These are phyloP conservation scores for Punctularia strigosozonata DNA, from an alignment of 768 basidiomycete genomes.

Conservation along the genomic window DNA sequence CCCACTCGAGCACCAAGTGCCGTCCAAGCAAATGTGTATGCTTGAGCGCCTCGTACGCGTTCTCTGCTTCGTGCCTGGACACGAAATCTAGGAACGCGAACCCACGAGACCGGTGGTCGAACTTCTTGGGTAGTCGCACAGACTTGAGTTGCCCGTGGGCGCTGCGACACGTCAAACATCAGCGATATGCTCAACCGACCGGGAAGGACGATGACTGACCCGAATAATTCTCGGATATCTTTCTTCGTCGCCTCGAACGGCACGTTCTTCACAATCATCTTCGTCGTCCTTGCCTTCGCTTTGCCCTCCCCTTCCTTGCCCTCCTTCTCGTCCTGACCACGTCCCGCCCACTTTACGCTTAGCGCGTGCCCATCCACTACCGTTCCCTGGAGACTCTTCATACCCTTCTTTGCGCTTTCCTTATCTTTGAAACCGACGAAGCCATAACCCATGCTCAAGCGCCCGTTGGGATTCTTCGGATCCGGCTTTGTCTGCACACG, in stretches of 20 bases:
- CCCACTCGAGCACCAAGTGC: constrained; percentile 94
- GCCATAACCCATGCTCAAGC: constrained; percentile 91
- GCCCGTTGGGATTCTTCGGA: constrained; percentile 48
- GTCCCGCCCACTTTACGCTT: constrained; percentile 76
- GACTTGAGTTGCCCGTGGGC: constrained; percentile 91
- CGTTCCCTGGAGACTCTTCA: constrained; percentile 70
- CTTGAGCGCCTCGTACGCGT: constrained; percentile 72
- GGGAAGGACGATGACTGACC: constrained; percentile 38
- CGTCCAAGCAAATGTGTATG: constrained; percentile 95
- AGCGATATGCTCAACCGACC: neutral
- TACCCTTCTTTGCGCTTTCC: constrained; percentile 62
- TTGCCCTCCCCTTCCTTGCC: constrained; percentile 23
- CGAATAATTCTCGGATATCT: constrained; percentile 82
- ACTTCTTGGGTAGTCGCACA: constrained; percentile 84
- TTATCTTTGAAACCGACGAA: constrained; percentile 82
- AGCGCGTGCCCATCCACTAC: constrained; percentile 81
- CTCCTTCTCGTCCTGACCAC: constrained; percentile 54
- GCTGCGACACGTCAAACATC: constrained; percentile 25
- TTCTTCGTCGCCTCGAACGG: constrained; percentile 95
- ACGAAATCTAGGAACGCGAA: constrained; percentile 97
- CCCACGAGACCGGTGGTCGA: constrained; percentile 79
- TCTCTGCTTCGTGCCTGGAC: constrained; percentile 80
- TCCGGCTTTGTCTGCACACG: constrained; percentile 88
- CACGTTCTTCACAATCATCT: constrained; percentile 97
- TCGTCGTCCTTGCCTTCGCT: constrained; percentile 53